A percentile compares a stretch with the other conserved stretches of the same genome.
Evolutionary conservation across 257 asterid genomes (phyloP).

Genomic region (Nicotiana attenuata): DNA sequence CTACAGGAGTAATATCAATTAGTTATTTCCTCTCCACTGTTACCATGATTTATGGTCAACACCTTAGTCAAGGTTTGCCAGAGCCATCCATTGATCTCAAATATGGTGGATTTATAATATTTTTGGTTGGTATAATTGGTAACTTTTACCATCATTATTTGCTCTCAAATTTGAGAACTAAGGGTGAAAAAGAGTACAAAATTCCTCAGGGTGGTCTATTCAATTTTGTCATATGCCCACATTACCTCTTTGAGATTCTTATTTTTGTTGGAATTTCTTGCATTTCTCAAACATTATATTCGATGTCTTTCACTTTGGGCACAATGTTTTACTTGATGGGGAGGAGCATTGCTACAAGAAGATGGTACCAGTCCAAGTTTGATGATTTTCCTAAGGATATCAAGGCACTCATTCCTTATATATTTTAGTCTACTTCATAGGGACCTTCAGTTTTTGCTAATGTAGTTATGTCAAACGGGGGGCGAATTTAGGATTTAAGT

Average conservation of each 20-base stretch:
- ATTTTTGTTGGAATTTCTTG: conserved; percentile 53
- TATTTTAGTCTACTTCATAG: conserved; percentile 23
- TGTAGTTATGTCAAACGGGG: background rate
- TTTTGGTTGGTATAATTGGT: conserved; percentile 45
- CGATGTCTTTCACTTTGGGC: conserved; percentile 33
- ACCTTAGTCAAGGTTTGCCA: conserved; percentile 18
- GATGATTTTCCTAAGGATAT: conserved; percentile 50
- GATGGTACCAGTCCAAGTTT: conserved; percentile 63
- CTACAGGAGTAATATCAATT: conserved; percentile 29
- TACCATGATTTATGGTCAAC: conserved; percentile 42
- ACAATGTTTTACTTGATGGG: conserved; percentile 38
- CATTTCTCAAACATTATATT: conserved; percentile 46
- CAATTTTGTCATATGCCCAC: conserved; percentile 50
- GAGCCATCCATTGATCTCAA: conserved; percentile 48
- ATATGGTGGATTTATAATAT: conserved; percentile 30
- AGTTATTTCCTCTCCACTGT: conserved; percentile 45
- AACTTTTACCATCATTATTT: conserved; percentile 65
- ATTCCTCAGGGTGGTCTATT: conserved; percentile 60
- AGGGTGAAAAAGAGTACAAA: conserved; percentile 46
- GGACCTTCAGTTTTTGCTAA: background rate
- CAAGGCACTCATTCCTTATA: conserved; percentile 56
- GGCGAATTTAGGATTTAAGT: no score
- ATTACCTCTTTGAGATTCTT: conserved; percentile 50
- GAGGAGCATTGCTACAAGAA: conserved; percentile 58
- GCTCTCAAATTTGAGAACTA: conserved; percentile 43